Conservation (phyloP, 805 yeast species). For the Candida takata region DNA sequence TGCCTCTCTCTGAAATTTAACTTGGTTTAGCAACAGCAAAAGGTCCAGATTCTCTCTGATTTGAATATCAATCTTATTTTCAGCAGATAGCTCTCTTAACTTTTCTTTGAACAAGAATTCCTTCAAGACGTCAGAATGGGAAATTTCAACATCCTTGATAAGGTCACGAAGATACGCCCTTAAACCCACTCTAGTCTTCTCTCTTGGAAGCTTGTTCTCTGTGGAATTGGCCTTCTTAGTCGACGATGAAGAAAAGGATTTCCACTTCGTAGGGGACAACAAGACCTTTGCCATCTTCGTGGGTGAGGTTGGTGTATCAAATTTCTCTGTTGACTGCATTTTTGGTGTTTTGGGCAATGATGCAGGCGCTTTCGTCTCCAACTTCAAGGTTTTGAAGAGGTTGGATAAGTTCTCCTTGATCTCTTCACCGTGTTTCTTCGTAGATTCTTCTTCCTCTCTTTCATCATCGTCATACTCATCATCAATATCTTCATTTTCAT, state of each 20-base stretch:
- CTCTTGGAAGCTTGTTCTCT: slow-evolving; percentile 46
- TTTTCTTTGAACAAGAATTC: slow-evolving; percentile 43
- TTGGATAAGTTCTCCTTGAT: slow-evolving; percentile 14
- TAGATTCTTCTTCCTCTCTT: slow-evolving; percentile 15
- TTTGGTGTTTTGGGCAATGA: slow-evolving; percentile 4
- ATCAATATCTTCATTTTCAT: slow-evolving; percentile 14
- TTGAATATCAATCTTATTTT: slow-evolving; percentile 49
- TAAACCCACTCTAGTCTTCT: slow-evolving; percentile 68
- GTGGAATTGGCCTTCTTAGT: neutral
- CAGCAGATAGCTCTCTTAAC: slow-evolving; percentile 30
- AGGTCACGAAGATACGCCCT: slow-evolving; percentile 63
- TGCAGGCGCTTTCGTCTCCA: slow-evolving; percentile 3
- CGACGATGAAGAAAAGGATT: neutral
- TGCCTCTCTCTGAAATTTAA: slow-evolving; percentile 67
- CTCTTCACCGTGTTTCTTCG: slow-evolving; percentile 16
- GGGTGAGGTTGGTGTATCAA: slow-evolving; percentile 4
- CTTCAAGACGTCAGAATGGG: slow-evolving; percentile 42
- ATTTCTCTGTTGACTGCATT: neutral
- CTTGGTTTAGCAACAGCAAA: slow-evolving; percentile 53
- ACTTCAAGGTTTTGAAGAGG: slow-evolving; percentile 15
- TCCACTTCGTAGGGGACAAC: slow-evolving; percentile 3
- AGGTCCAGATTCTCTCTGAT: slow-evolving; percentile 56
- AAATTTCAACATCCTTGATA: slow-evolving; percentile 45
- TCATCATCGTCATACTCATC: slow-evolving; percentile 15
- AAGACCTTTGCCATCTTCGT: slow-evolving; percentile 3